Conservation (phyloP, 1,284 basidiomycete species). For the Sphaerobolus stellatus region DNA sequence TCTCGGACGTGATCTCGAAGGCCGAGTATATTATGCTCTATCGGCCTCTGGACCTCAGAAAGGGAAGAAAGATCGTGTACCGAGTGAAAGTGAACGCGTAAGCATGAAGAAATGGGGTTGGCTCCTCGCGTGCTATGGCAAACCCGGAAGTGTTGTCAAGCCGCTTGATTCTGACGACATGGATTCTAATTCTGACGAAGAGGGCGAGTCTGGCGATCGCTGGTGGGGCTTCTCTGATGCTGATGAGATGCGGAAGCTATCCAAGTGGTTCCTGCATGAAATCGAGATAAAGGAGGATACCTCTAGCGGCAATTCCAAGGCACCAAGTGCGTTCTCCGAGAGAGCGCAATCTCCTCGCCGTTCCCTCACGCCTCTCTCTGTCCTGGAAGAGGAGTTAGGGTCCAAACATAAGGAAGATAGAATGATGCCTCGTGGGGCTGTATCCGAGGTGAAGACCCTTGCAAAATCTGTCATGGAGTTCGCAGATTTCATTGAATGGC, state of each 20-base stretch:
- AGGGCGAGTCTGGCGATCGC: conserved; percentile 34
- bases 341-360: neutral
- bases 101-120: conserved; percentile 62
- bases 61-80: conserved; percentile 32
- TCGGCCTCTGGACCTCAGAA: conserved; percentile 33
- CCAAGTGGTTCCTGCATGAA: conserved; percentile 59
- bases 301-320: conserved; percentile 14
- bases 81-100: conserved; percentile 46
- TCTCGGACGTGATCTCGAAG: conserved; percentile 52
- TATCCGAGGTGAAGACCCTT: conserved; percentile 34
- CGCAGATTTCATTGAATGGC: conserved; percentile 48
- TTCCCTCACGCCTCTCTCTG: conserved; percentile 4
- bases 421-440: neutral
- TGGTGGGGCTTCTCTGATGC: conserved; percentile 78
- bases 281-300: conserved; percentile 42
- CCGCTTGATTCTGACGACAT: conserved; percentile 21
- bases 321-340: neutral
- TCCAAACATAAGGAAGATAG: neutral
- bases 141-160: conserved; percentile 37
- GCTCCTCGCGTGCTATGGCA: conserved; percentile 72
- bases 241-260: conserved; percentile 60
- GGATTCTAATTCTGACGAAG: conserved; percentile 30
- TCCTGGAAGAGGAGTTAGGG: conserved; percentile 11
- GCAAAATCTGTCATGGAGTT: conserved; percentile 50
- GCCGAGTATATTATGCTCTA: conserved; percentile 54